Percentiles rank a stretch among this genome's conserved stretches.
Evolutionary conservation across 495 filamentous ascomycete genomes (phyloP).

Genomic region (Beverwykella pulmonaria): DNA sequence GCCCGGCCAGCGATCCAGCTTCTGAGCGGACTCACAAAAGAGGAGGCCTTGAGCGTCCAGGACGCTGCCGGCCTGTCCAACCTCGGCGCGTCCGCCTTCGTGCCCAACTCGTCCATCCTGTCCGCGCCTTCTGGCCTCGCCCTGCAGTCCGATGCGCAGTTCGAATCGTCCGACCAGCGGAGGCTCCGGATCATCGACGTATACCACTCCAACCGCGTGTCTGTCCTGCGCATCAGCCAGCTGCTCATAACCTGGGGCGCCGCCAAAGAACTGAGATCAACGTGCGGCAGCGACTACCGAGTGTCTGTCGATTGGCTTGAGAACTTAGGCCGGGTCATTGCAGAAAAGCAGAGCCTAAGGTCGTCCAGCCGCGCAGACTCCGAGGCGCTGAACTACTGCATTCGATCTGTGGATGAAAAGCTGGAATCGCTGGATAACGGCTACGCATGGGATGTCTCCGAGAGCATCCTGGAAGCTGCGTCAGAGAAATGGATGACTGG

Average conservation of each 20-base stretch:
- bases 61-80: slow-evolving; percentile 64
- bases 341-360: slow-evolving; percentile 2
- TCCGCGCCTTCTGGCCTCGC: slow-evolving; percentile 41
- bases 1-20: slow-evolving; percentile 67
- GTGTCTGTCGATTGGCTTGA: slow-evolving; percentile 39
- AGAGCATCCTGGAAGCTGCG: slow-evolving; percentile 55
- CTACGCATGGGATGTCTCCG: slow-evolving; percentile 56
- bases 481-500: slow-evolving; percentile 65
- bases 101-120: slow-evolving; percentile 46
- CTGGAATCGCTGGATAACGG: slow-evolving; percentile 52
- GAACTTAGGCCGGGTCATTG: slow-evolving; percentile 30
- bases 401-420: slow-evolving; percentile 41
- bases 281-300: slow-evolving; percentile 21
- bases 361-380: not conserved
- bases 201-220: slow-evolving; percentile 70
- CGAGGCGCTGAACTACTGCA: slow-evolving; percentile 15
- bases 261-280: slow-evolving; percentile 13
- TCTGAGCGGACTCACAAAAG: slow-evolving; percentile 64
- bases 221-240: slow-evolving; percentile 54
- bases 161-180: slow-evolving; percentile 60
- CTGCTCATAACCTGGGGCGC: slow-evolving; percentile 39
- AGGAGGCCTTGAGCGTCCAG: slow-evolving; percentile 68
- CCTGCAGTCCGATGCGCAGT: slow-evolving; percentile 46
- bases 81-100: slow-evolving; percentile 54
- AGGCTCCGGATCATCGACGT: slow-evolving; percentile 64